phyloP scores from a whole-genome alignment of 345 rosid genomes.

The Lenwebbia sp. region DNA sequence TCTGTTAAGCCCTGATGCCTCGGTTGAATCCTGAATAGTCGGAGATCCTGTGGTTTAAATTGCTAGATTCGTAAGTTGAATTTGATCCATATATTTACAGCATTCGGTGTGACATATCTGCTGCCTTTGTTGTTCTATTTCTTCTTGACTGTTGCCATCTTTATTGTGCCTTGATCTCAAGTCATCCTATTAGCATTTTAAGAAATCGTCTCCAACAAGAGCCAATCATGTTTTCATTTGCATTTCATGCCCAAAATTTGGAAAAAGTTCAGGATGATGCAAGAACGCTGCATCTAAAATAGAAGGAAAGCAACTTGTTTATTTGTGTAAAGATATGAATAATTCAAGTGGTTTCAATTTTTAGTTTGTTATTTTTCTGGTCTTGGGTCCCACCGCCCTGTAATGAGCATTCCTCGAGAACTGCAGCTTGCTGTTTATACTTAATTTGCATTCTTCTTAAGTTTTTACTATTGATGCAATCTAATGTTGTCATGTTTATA shows the following conservation, averaged over 20 bases:
- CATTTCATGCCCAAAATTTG: not conserved
- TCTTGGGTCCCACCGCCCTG: too few species aligned
- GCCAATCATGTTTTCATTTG: not conserved
- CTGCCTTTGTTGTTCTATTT: not conserved
- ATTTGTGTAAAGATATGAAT: not conserved
- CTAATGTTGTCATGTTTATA: too few species aligned
- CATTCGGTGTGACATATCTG: not conserved
- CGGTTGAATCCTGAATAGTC: constrained; percentile 93
- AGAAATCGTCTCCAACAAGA: not conserved
- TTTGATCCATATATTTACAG: not conserved
- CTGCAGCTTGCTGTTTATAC: not conserved
- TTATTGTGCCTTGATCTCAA: not conserved
- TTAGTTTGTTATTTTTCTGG: too few species aligned
- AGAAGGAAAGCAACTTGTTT: not conserved
- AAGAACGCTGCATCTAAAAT: not conserved
- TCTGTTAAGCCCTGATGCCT: constrained; percentile 11
- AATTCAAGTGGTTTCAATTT: too few species aligned
- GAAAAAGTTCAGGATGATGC: not conserved
- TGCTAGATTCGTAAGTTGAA: constrained; percentile 81
- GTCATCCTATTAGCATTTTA: not conserved
- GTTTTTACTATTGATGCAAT: not conserved
- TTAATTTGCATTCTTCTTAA: not conserved
- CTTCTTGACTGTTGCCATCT: not conserved
- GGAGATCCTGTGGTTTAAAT: constrained; percentile 84
- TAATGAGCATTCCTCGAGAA: too few species aligned